Percentiles rank a stretch among this genome's conserved stretches.
These are phyloP conservation scores for Fusarium euwallaceae DNA, from an alignment of 2,329 filamentous ascomycete genomes.

Conservation along the genomic window DNA sequence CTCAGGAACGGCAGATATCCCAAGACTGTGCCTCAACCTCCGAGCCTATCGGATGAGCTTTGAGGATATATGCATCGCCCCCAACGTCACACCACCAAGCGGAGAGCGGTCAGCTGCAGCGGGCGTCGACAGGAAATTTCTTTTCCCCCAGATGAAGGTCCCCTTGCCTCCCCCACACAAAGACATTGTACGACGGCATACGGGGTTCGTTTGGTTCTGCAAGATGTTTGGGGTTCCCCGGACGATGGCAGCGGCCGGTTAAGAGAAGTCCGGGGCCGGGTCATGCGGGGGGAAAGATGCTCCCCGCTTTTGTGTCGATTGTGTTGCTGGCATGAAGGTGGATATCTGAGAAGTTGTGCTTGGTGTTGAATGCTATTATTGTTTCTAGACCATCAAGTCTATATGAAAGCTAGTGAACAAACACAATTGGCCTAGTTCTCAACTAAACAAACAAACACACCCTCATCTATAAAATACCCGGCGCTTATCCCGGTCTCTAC, in stretches of 20 bases:
- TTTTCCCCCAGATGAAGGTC: background rate
- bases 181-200: slow-evolving; percentile 16
- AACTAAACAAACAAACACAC: background rate
- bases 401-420: background rate
- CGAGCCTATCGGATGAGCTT: slow-evolving; percentile 28
- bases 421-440: background rate
- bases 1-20: slow-evolving; percentile 3
- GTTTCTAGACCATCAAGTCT: background rate
- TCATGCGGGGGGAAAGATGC: slow-evolving; percentile 17
- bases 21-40: slow-evolving; percentile 10
- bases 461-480: background rate
- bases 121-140: background rate
- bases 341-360: background rate
- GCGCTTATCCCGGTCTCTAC: slow-evolving; percentile 5
- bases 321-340: slow-evolving; percentile 4
- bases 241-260: slow-evolving; percentile 18
- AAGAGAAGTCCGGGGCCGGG: slow-evolving; percentile 27
- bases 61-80: slow-evolving; percentile 21
- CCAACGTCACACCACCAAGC: slow-evolving; percentile 42
- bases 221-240: slow-evolving; percentile 29
- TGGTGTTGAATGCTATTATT: background rate
- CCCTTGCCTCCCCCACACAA: slow-evolving; percentile 26
- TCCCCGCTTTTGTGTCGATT: slow-evolving; percentile 12
- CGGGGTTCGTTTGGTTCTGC: slow-evolving; percentile 3
- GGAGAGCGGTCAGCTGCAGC: slow-evolving; percentile 23